Percentiles rank a stretch among this genome's conserved stretches.
phyloP scores from a whole-genome alignment of 768 basidiomycete genomes.

The Tylopilus vinaceipallidus region DNA sequence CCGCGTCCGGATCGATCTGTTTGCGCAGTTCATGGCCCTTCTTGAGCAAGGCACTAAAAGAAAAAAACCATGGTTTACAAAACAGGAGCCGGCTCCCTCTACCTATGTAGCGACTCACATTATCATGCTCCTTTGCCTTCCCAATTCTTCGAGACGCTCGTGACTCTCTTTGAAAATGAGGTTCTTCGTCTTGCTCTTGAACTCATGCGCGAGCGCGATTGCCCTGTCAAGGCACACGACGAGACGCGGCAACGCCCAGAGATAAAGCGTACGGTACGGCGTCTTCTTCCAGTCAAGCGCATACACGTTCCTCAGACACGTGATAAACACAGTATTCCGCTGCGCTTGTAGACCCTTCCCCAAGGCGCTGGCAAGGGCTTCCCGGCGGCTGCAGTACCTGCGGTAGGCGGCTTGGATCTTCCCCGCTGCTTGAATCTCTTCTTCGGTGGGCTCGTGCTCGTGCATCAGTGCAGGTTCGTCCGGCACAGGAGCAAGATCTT shows the following conservation, averaged over 20 bases:
- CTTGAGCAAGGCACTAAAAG: constrained; percentile 28
- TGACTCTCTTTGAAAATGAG: constrained; percentile 29
- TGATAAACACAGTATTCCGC: constrained; percentile 23
- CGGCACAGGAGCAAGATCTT: constrained; percentile 5
- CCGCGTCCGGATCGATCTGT: constrained; percentile 30
- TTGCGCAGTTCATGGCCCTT: constrained; percentile 27
- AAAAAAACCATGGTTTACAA: neutral
- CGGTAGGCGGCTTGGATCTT: constrained; percentile 23
- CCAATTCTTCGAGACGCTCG: constrained; percentile 36
- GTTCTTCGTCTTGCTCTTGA: constrained; percentile 34
- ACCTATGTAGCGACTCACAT: constrained; percentile 31
- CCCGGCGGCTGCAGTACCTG: constrained; percentile 1
- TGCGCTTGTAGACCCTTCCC: constrained; percentile 22
- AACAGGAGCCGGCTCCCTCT: neutral
- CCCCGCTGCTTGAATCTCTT: constrained; percentile 26
- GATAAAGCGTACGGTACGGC: constrained; percentile 37
- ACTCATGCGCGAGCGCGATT: constrained; percentile 19
- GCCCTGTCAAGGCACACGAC: constrained; percentile 41
- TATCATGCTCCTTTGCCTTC: constrained; percentile 28
- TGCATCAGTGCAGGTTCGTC: constrained; percentile 16
- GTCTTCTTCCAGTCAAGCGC: constrained; percentile 28
- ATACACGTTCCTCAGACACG: constrained; percentile 29
- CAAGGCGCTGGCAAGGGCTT: constrained; percentile 3
- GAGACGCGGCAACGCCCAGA: constrained; percentile 39
- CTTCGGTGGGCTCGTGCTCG: constrained; percentile 21